Base-by-base conservation (phyloP, 192 early-diverging fungal species). In the Thoreauomyces humboldtii region DNA sequence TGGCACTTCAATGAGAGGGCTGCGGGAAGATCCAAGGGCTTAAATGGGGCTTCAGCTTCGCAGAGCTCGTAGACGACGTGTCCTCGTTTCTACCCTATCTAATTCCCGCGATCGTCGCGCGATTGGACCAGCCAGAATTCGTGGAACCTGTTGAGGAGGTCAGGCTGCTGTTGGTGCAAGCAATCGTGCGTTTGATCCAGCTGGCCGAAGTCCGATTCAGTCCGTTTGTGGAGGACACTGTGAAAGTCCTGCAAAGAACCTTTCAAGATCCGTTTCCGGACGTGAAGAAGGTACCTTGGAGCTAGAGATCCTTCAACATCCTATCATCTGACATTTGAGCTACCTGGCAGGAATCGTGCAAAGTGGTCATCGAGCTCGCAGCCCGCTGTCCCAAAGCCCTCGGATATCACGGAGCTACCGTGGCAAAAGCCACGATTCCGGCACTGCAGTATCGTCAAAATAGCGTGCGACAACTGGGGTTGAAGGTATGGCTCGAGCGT, bases 91-190 rank as follows among this genome's bases (percentile, higher is more conserved):
- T 84, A 22, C 61, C 61, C 2, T 65, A 70, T 37, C 34, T 85
- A 7, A 37, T 82, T 15, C 83, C 83, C 4, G 63, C 69, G 3
- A 48, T 82, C 15, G 69, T 63, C 1, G 32, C 71, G n/a, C 77
- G 79, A 0, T 63, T 83, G 9, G 72, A 38, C 0, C 74, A 79
- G 42, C 60, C 54, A 11, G 75, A 79, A 33, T 63, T 79, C 14
- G 55, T 72, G 12, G 84, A 86, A 57, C 77, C 79, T 17, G 57
- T 75, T 15, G 84, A 86, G 53, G 84, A 86, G 53, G 50, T 82
- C 22, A 68, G 84, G 25, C 68, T 82, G 21, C 63, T 65, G 37
- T 59, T 78, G 15, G 51, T 80, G n/a, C 37, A 63, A 21, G 51
- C 69, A 21, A 38, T 84, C 35, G 36, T 46, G 19, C 29, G 29